phyloP scores from a whole-genome alignment of 257 asterid genomes.

The Solanum clarkiae region DNA sequence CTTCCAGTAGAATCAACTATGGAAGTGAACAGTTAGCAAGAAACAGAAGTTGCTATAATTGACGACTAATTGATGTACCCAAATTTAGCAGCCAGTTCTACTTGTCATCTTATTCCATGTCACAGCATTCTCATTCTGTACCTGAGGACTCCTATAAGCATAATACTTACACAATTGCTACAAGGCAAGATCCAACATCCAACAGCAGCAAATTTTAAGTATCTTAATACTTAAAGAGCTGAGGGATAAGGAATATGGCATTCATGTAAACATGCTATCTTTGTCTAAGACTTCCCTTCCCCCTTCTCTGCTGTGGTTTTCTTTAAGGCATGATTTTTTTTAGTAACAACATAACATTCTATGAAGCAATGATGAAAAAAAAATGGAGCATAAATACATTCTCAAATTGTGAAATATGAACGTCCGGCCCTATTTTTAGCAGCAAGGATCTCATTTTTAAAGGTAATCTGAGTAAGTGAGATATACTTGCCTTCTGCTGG shows the following conservation, averaged over 20 bases:
- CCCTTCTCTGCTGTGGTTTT: background rate
- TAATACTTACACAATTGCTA: background rate
- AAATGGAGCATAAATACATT: background rate
- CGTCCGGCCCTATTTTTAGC: background rate
- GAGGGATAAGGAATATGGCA: background rate
- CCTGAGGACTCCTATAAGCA: background rate
- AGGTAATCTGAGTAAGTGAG: background rate
- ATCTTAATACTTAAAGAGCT: background rate
- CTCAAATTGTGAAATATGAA: background rate
- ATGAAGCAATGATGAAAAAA: background rate
- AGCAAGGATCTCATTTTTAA: background rate
- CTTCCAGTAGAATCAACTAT: background rate
- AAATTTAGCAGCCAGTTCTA: background rate
- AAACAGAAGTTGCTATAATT: background rate
- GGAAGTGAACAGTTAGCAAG: background rate
- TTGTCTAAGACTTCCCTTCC: background rate
- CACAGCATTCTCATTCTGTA: background rate
- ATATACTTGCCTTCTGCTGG: constrained; percentile 43
- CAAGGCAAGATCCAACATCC: background rate
- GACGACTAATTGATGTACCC: background rate
- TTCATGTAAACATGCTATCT: background rate
- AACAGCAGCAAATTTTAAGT: background rate
- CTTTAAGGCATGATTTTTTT: background rate
- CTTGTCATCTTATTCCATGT: background rate
- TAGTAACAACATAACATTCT: background rate